Percentiles rank a stretch among this genome's conserved stretches.
phyloP scores from a whole-genome alignment of 441 rosid genomes.

The Syzygium syzygioides region DNA sequence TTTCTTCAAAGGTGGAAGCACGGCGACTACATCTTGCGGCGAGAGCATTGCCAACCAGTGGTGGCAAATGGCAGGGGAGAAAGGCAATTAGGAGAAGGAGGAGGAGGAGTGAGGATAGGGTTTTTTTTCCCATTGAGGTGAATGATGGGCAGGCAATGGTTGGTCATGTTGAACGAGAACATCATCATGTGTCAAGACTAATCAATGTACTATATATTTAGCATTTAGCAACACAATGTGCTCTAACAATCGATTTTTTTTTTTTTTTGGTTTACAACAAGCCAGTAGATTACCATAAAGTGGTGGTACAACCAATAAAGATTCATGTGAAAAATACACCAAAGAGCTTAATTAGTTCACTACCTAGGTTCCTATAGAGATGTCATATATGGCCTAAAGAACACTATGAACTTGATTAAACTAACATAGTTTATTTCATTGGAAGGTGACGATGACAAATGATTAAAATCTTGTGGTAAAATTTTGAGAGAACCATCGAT shows the following conservation, averaged over 20 bases:
- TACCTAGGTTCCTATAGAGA: neutral
- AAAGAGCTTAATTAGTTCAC: neutral
- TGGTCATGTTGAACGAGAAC: neutral
- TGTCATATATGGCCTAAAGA: neutral
- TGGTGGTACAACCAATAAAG: neutral
- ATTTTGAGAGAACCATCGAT: neutral
- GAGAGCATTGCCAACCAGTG: too few species aligned
- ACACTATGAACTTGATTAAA: neutral
- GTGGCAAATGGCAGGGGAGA: neutral
- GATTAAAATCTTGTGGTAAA: neutral
- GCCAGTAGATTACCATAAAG: neutral
- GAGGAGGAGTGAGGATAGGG: neutral
- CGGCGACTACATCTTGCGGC: rapidly evolving
- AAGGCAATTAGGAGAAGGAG: neutral
- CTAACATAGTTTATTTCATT: neutral
- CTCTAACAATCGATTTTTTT: neutral
- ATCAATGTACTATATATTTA: neutral
- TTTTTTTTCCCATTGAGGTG: neutral
- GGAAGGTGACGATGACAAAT: neutral
- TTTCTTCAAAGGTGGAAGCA: neutral
- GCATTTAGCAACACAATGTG: neutral
- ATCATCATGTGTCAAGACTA: neutral
- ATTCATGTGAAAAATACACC: neutral
- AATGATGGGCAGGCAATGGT: neutral
- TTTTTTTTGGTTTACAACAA: neutral